Conservation (phyloP, 2,329 filamentous ascomycete species). For the Trichoderma sp. region DNA sequence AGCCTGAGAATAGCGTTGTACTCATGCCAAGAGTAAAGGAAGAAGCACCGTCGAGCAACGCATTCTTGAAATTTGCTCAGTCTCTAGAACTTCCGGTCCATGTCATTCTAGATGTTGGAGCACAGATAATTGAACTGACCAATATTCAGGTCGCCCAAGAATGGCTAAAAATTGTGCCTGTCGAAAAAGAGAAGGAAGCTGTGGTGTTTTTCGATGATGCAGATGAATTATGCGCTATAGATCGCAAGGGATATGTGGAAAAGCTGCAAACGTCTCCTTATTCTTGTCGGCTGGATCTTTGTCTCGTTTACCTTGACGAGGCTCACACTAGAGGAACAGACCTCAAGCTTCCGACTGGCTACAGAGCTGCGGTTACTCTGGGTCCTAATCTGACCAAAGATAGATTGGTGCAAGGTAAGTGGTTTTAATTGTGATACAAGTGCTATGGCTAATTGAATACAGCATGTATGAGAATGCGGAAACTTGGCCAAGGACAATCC, state of each 20-base stretch:
- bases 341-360: slow-evolving; percentile 57
- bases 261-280: slow-evolving; percentile 61
- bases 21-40: slow-evolving; percentile 50
- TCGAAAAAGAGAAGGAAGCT: slow-evolving; percentile 28
- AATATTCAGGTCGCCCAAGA: slow-evolving; percentile 54
- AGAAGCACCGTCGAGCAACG: too few species aligned
- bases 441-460: slow-evolving; percentile 53
- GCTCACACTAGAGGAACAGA: slow-evolving; percentile 70
- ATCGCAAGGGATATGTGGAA: slow-evolving; percentile 48
- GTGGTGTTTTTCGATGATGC: slow-evolving; percentile 32
- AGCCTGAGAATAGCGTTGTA: slow-evolving; percentile 51
- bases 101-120: slow-evolving; percentile 71
- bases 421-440: slow-evolving; percentile 66
- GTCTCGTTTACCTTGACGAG: slow-evolving; percentile 69
- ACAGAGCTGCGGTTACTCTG: slow-evolving; percentile 66
- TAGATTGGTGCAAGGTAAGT: slow-evolving; percentile 63
- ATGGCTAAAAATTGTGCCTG: slow-evolving; percentile 58
- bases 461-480: slow-evolving; percentile 72
- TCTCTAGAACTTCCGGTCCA: slow-evolving; percentile 37
- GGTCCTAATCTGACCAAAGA: slow-evolving; percentile 68
- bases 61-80: too few species aligned
- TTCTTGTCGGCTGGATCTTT: slow-evolving; percentile 54
- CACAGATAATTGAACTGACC: slow-evolving; percentile 64
- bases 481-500: slow-evolving; percentile 66
- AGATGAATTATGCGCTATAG: neutral